A percentile compares a stretch with the other conserved stretches of the same genome.
These are phyloP conservation scores for Plasmodium adleri DNA, from an alignment of 169 alveolate genomes.

Conservation along the genomic window DNA sequence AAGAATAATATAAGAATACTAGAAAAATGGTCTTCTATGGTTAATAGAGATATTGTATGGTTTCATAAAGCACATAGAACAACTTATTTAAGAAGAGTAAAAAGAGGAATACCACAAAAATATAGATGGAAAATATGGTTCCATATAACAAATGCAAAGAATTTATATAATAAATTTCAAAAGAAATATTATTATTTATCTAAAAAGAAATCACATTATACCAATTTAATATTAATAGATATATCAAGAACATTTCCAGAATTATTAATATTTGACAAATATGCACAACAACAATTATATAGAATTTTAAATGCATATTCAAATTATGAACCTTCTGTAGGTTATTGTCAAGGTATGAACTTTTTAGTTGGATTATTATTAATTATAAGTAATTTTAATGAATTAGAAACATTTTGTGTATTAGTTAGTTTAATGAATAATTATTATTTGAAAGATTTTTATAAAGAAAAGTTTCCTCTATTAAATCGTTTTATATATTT, in stretches of 20 bases:
- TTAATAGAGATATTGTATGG: conserved; percentile 77
- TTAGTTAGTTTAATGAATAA: conserved; percentile 79
- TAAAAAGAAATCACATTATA: conserved; percentile 64
- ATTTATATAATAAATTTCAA: conserved; percentile 46
- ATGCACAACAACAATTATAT: conserved; percentile 82
- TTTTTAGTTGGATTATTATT: conserved; percentile 88
- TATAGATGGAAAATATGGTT: conserved; percentile 82
- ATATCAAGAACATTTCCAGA: conserved; percentile 84
- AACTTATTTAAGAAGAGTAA: conserved; percentile 79
- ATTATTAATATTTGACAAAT: conserved; percentile 79
- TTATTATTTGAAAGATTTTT: conserved; percentile 79
- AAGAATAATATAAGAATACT: conserved; percentile 50
- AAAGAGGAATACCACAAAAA: conserved; percentile 83
- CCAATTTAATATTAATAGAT: conserved; percentile 79
- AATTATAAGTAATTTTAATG: conserved; percentile 79
- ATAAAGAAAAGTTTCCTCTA: conserved; percentile 80
- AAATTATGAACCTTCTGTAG: conserved; percentile 83
- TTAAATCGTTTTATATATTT: conserved; percentile 77
- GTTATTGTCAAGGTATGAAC: conserved; percentile 93
- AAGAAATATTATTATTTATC: conserved; percentile 65
- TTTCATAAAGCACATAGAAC: conserved; percentile 77
- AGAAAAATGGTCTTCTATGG: conserved; percentile 81
- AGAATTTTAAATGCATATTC: conserved; percentile 88
- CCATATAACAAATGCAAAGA: conserved; percentile 49
- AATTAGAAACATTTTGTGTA: conserved; percentile 82